Base-by-base conservation (phyloP, 441 rosid genomes). In the Adansonia madagascariensis region DNA sequence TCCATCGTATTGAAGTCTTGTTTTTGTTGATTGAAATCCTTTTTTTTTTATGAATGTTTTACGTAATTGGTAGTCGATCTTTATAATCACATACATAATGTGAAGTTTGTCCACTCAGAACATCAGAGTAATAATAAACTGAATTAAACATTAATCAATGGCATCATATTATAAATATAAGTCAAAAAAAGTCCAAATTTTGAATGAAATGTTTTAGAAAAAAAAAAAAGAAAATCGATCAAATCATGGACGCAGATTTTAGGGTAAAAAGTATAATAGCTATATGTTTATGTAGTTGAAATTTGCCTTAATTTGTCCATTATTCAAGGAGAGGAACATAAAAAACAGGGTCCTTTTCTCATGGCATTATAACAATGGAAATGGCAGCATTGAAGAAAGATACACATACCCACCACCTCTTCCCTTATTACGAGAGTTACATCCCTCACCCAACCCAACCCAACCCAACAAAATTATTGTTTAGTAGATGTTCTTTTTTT, bases 321-420 rank as follows among this genome's bases (percentile, higher is more conserved):
- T 27, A 61, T 61, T 27, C 43, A 27, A 61, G 6, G 17, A 31
- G 5, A 24, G 43, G 17, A 11, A 11, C 65, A 27, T 1, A 11
- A 2, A 5, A 11, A 57, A 8, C 31, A 18, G 62, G 11, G 66
- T 27, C 66, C 17, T 62, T 62, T 62, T 62, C 66, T 62, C 41
- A 1, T 14, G 18, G 41, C 73, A 68, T 60, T 60, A 60, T 47
- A 24, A 24, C 73, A 68, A 68, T 47, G 73, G 14, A 22, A 68
- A 46, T 68, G 39, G 56, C 18, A 22, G 39, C 8, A 15, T 46
- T 12, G 56, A 47, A 12, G 73, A 47, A 47, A 68, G 56, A 49
- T 20, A 68, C 73, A 47, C 52, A 68, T 46, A 68, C 73, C 41
- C 18, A 68, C 73, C 18, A 57, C 47, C 9, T 8, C 62, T 6